A percentile compares a stretch with the other conserved stretches of the same genome.
phyloP scores from a whole-genome alignment of 345 rosid species.

The Ceriops zippeliana region DNA sequence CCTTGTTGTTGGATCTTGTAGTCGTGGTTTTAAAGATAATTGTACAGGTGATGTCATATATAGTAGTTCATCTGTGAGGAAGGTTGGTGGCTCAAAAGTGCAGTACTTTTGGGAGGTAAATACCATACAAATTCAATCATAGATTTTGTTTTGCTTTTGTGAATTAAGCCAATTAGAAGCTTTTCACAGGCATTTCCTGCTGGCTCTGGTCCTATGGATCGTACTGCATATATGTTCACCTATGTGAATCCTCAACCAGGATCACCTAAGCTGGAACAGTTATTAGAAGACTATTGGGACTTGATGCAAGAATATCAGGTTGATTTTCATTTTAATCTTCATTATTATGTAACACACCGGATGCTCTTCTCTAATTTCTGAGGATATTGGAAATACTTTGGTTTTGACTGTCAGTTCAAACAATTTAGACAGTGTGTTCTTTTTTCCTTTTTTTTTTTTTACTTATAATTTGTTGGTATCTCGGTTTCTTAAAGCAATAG shows the following conservation, averaged over 20 bases:
- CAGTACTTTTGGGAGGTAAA: slow-evolving; percentile 96
- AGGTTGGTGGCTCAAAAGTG: slow-evolving; percentile 60
- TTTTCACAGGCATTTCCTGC: slow-evolving; percentile 84
- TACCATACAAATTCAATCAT: slow-evolving; percentile 1
- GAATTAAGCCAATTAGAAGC: slow-evolving; percentile 13
- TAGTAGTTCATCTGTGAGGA: slow-evolving; percentile 67
- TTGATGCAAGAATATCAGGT: slow-evolving; percentile 95
- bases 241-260: slow-evolving; percentile 75
- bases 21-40: slow-evolving; percentile 74
- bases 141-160: background rate
- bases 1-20: slow-evolving; percentile 96
- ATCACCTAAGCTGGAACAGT: slow-evolving; percentile 74
- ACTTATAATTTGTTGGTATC: too few species aligned
- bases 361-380: slow-evolving; percentile 6
- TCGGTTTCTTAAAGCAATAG: too few species aligned
- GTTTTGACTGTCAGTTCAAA: background rate
- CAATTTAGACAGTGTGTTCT: background rate
- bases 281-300: slow-evolving; percentile 85
- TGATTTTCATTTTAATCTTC: slow-evolving; percentile 11
- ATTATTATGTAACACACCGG: background rate
- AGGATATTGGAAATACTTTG: slow-evolving; percentile 3
- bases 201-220: slow-evolving; percentile 85
- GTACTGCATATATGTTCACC: slow-evolving; percentile 97
- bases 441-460: background rate
- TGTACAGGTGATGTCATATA: slow-evolving; percentile 79